Evolutionary conservation across 2,329 filamentous ascomycete species (phyloP).

Genomic region (Cyclaneusma minus): DNA sequence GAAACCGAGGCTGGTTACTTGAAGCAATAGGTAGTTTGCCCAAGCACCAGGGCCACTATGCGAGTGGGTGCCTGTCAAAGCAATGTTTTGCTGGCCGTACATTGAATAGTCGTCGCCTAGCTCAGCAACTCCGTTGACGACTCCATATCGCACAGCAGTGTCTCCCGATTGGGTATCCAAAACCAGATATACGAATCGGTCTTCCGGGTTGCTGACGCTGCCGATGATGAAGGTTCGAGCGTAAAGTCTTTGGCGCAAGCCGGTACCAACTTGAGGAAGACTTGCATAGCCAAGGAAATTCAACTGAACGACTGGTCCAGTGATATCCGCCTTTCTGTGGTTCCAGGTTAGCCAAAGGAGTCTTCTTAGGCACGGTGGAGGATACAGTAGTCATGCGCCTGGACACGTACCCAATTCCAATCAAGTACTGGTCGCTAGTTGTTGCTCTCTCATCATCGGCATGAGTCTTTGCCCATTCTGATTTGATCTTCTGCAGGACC

Average conservation of each 20-base stretch:
- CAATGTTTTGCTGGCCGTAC: slow-evolving; percentile 69
- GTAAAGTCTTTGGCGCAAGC: slow-evolving; percentile 77
- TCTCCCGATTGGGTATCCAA: slow-evolving; percentile 78
- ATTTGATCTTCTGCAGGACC: no score
- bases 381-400: no score
- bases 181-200: slow-evolving; percentile 74
- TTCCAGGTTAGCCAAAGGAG: no score
- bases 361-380: no score
- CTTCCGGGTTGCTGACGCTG: slow-evolving; percentile 43
- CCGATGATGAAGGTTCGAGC: slow-evolving; percentile 80
- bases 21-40: slow-evolving; percentile 85
- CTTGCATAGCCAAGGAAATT: slow-evolving; percentile 88
- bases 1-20: slow-evolving; percentile 78
- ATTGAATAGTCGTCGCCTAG: slow-evolving; percentile 58
- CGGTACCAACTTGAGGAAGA: slow-evolving; percentile 62
- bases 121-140: slow-evolving; percentile 56
- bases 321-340: slow-evolving; percentile 60
- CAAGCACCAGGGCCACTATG: slow-evolving; percentile 84
- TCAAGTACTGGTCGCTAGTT: slow-evolving; percentile 30
- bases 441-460: no score
- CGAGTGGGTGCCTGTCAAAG: slow-evolving; percentile 81
- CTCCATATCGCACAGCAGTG: slow-evolving; percentile 71
- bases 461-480: no score
- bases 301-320: slow-evolving; percentile 77
- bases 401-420: slow-evolving; percentile 58